Evolutionary conservation across 768 basidiomycete genomes (phyloP).

Genomic region (Trametes cinnabarina): DNA sequence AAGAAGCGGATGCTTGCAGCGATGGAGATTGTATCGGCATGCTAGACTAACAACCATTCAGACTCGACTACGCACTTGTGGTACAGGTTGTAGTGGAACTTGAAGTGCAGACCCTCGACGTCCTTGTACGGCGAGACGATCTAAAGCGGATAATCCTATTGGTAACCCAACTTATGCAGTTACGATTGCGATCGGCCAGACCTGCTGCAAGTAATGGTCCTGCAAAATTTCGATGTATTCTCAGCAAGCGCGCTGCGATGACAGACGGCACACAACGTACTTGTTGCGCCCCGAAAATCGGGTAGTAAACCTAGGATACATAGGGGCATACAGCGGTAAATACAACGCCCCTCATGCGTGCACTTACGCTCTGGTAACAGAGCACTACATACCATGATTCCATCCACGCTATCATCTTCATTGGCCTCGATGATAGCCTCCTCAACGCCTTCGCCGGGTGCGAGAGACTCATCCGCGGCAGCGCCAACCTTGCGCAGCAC

Average conservation of each 20-base stretch:
- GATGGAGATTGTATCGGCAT: background rate
- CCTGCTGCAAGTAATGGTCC: conserved; percentile 98
- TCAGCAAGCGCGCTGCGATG: background rate
- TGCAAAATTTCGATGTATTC: conserved; percentile 30
- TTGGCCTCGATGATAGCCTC: conserved; percentile 96
- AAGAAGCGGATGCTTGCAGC: conserved; percentile 86
- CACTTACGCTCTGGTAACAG: background rate
- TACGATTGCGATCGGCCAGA: conserved; percentile 27
- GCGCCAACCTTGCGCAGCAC: conserved; percentile 72
- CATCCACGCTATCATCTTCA: conserved; percentile 78
- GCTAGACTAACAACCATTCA: background rate
- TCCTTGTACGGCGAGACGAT: conserved; percentile 96
- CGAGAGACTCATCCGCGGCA: conserved; percentile 51
- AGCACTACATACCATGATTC: conserved; percentile 78
- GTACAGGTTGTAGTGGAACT: conserved; percentile 92
- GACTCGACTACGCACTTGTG: conserved; percentile 66
- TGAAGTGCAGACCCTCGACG: conserved; percentile 95
- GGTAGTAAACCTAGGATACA: conserved; percentile 79
- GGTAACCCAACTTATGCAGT: background rate
- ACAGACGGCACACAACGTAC: conserved; percentile 41
- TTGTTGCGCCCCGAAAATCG: conserved; percentile 89
- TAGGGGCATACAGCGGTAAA: conserved; percentile 2
- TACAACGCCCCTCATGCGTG: background rate
- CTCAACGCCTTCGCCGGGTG: conserved; percentile 88
- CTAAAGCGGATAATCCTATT: conserved; percentile 34